These are phyloP conservation scores for Xylaria polymorpha DNA, from an alignment of 2,329 filamentous ascomycete species.

Conservation along the genomic window DNA sequence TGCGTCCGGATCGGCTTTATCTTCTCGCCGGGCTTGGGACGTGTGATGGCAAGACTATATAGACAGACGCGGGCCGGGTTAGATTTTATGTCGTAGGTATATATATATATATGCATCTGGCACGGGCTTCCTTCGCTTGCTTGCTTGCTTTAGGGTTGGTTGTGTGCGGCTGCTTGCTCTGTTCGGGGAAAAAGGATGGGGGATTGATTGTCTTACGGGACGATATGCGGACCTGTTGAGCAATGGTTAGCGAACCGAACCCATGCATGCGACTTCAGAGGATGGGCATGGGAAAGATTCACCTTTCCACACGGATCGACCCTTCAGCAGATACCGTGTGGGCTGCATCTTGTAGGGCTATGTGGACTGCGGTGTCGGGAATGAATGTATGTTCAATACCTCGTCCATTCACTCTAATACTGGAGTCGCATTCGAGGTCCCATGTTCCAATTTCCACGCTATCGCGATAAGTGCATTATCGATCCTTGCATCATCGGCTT, in stretches of 20 bases:
- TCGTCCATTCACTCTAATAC: background rate
- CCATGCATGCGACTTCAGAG: background rate
- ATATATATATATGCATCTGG: background rate
- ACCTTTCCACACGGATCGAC: constrained; percentile 53
- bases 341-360: constrained; percentile 51
- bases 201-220: constrained; percentile 65
- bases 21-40: constrained; percentile 69
- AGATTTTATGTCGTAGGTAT: background rate
- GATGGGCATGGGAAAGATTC: constrained; percentile 18
- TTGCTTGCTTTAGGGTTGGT: background rate
- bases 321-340: constrained; percentile 52
- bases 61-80: too few relatives aligned
- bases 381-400: background rate
- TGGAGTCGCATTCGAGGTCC: constrained; percentile 7
- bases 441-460: constrained; percentile 11
- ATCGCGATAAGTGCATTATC: constrained; percentile 29
- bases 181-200: constrained; percentile 33
- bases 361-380: constrained; percentile 23
- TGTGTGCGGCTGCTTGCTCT: background rate
- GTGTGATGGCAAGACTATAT: constrained; percentile 71
- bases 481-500: background rate
- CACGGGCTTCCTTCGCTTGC: background rate
- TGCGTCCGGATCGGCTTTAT: constrained; percentile 83
- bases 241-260: constrained; percentile 15
- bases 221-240: constrained; percentile 72